Percentiles rank a stretch among this genome's conserved stretches.
Evolutionary conservation across 805 yeast species (phyloP).

Genomic region (Alloascoidea hylecoeti): DNA sequence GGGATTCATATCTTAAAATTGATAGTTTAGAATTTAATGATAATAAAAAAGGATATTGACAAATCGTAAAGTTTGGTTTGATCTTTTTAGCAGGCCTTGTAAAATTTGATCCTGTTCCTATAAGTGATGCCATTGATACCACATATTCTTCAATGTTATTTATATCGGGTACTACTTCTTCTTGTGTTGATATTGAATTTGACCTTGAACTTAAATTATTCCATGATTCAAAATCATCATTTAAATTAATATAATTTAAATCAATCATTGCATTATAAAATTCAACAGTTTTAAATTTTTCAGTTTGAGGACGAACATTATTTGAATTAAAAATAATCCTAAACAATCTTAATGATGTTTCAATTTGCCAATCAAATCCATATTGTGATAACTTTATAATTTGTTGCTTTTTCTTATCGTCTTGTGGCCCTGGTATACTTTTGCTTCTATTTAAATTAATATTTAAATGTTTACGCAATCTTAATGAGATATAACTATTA

Average conservation of each 20-base stretch:
- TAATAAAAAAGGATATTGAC: conserved; percentile 73
- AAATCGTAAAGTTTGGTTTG: conserved; percentile 36
- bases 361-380: conserved; percentile 71
- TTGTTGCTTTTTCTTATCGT: conserved; percentile 8
- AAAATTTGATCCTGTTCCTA: conserved; percentile 1
- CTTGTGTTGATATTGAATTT: not conserved
- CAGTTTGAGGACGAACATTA: conserved; percentile 14
- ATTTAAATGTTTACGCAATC: conserved; percentile 30
- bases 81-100: conserved; percentile 3
- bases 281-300: conserved; percentile 21
- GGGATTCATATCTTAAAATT: conserved; percentile 71
- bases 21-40: conserved; percentile 74
- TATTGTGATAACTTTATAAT: conserved; percentile 15
- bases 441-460: conserved; percentile 7
- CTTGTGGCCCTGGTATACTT: conserved; percentile 5
- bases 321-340: conserved; percentile 44
- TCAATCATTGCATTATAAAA: conserved; percentile 80
- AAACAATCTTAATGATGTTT: conserved; percentile 47
- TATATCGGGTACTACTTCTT: conserved; percentile 3
- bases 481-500: conserved; percentile 69
- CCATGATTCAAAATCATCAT: conserved; percentile 80
- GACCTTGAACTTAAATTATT: conserved; percentile 18
- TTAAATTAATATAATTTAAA: conserved; percentile 58
- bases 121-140: not conserved
- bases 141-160: conserved; percentile 8